A percentile compares a stretch with the other conserved stretches of the same genome.
phyloP scores from a whole-genome alignment of 331 rosid species.

The Dryas integrifolia region DNA sequence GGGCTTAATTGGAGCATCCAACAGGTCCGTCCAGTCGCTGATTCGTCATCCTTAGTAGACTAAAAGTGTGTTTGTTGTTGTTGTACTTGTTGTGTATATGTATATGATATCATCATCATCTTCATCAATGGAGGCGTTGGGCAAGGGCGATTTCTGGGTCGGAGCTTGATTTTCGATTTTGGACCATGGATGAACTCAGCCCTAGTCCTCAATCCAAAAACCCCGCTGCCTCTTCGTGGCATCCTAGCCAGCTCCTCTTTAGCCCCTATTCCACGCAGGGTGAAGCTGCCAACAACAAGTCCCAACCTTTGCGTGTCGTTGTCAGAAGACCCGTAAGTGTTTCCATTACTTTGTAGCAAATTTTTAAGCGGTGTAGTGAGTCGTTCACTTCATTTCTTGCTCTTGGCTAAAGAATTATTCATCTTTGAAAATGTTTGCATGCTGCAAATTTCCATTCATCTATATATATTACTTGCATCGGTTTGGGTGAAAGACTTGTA shows the following conservation, averaged over 20 bases:
- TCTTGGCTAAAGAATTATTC: not conserved
- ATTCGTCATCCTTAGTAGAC: slow-evolving; percentile 4
- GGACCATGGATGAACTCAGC: slow-evolving; percentile 72
- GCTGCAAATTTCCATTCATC: not conserved
- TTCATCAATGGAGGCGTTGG: slow-evolving; percentile 38
- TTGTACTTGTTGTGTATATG: slow-evolving; percentile 17
- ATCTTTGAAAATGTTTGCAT: not conserved
- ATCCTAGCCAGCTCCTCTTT: slow-evolving; percentile 57
- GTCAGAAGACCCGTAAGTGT: slow-evolving; percentile 75
- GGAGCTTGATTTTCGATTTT: slow-evolving; percentile 35
- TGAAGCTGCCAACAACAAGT: slow-evolving; percentile 41
- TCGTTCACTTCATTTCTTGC: not conserved
- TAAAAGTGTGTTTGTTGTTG: slow-evolving; percentile 17
- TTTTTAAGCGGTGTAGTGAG: slow-evolving; percentile 2
- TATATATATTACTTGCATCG: not conserved
- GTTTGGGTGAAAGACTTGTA: not conserved
- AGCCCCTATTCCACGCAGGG: slow-evolving; percentile 43
- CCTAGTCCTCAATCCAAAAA: slow-evolving; percentile 37
- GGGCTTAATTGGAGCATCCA: slow-evolving; percentile 24
- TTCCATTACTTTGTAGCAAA: not conserved
- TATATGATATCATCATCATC: slow-evolving; percentile 14
- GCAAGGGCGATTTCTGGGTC: slow-evolving; percentile 35
- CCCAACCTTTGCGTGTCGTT: slow-evolving; percentile 48
- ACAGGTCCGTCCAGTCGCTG: slow-evolving; percentile 17
- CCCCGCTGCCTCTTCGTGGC: slow-evolving; percentile 42